Evolutionary conservation across 805 yeast genomes (phyloP).

Genomic region (Wickerhamomyces bisporus): DNA sequence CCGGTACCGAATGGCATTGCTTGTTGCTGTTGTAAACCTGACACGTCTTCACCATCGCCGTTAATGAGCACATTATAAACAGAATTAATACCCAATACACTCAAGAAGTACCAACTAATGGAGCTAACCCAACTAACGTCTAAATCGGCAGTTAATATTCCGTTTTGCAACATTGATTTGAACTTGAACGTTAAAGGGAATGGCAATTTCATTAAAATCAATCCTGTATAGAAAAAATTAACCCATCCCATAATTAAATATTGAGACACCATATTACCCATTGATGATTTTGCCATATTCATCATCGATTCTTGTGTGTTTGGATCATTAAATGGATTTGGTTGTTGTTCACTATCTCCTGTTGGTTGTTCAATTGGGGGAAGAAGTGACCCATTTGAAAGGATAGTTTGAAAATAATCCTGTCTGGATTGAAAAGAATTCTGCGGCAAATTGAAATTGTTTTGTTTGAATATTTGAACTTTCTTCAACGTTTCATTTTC

Average conservation of each 20-base stretch:
- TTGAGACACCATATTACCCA: slow-evolving; percentile 85
- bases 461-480: slow-evolving; percentile 51
- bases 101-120: slow-evolving; percentile 93
- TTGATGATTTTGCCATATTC: slow-evolving; percentile 73
- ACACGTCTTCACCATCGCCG: slow-evolving; percentile 44
- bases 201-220: slow-evolving; percentile 81
- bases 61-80: slow-evolving; percentile 62
- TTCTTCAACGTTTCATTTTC: slow-evolving; percentile 62
- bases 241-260: slow-evolving; percentile 96
- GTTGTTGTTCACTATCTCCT: slow-evolving; percentile 30
- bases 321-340: slow-evolving; percentile 69
- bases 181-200: slow-evolving; percentile 87
- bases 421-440: slow-evolving; percentile 52
- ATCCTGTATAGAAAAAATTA: slow-evolving; percentile 87
- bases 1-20: slow-evolving; percentile 12
- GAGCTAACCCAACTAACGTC: slow-evolving; percentile 92
- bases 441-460: slow-evolving; percentile 46
- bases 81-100: slow-evolving; percentile 76
- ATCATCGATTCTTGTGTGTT: slow-evolving; percentile 65
- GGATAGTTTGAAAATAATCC: slow-evolving; percentile 38
- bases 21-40: slow-evolving; percentile 40
- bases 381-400: slow-evolving; percentile 50
- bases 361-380: slow-evolving; percentile 38
- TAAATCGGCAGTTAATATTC: slow-evolving; percentile 76
- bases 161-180: slow-evolving; percentile 87